These are phyloP conservation scores for Fusarium sp. DNA, from an alignment of 2,329 filamentous ascomycete genomes.

Conservation along the genomic window DNA sequence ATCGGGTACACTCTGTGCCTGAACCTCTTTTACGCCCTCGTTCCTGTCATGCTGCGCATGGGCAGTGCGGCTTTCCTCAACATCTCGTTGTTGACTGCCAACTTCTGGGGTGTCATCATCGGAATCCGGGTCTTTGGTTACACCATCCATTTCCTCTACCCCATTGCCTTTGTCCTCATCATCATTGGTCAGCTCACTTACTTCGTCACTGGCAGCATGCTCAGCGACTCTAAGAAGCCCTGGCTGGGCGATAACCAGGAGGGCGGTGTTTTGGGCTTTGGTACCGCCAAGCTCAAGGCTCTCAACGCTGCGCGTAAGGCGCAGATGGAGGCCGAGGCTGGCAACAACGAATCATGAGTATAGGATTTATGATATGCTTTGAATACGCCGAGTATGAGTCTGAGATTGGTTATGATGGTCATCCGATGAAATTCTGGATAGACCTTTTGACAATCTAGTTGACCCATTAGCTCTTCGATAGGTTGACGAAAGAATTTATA, in stretches of 20 bases:
- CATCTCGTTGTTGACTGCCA: constrained; percentile 91
- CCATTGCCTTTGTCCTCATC: constrained; percentile 94
- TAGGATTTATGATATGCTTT: no score
- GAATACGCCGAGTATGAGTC: not conserved
- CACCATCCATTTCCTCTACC: constrained; percentile 89
- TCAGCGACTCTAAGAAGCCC: constrained; percentile 93
- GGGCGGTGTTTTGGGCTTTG: constrained; percentile 80
- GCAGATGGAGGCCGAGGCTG: constrained; percentile 49
- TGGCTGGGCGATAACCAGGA: constrained; percentile 94
- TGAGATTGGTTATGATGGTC: not conserved
- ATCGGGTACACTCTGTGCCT: constrained; percentile 90
- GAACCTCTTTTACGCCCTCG: constrained; percentile 86
- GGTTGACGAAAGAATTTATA: constrained; percentile 4
- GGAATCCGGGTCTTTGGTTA: constrained; percentile 88
- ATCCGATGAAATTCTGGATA: not conserved
- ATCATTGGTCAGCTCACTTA: constrained; percentile 88
- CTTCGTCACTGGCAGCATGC: constrained; percentile 82
- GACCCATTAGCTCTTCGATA: not conserved
- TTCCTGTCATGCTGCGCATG: constrained; percentile 89
- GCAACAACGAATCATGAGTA: constrained; percentile 10
- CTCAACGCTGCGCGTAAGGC: constrained; percentile 67
- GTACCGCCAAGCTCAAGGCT: constrained; percentile 85
- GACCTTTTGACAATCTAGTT: not conserved
- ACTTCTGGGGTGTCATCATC: constrained; percentile 97
- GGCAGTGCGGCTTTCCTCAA: constrained; percentile 95